Evolutionary conservation across 139 green algal genomes (phyloP).

Genomic region (Chlorella sp.): DNA sequence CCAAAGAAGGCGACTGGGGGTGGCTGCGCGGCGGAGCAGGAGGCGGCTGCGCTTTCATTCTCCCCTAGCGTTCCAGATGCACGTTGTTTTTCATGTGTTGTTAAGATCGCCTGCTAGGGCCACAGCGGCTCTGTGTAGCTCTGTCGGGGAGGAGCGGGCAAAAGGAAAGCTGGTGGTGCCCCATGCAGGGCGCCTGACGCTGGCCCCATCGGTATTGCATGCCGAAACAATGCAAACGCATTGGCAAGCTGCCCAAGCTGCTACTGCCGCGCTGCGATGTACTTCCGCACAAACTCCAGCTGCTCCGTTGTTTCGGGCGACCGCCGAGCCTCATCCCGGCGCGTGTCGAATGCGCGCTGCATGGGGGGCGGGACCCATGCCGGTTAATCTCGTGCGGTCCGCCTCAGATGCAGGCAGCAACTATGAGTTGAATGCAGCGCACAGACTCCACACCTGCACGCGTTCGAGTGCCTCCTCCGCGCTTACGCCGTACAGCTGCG

Average conservation of each 20-base stretch:
- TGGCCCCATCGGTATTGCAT: too few relatives aligned
- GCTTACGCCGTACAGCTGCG: conserved; percentile 52
- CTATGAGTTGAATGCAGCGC: neutral
- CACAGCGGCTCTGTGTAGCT: too few relatives aligned
- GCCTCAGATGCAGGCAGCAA: neutral
- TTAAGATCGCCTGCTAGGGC: too few relatives aligned
- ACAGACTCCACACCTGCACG: conserved; percentile 30
- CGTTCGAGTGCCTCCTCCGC: conserved; percentile 75
- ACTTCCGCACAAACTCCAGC: conserved; percentile 56
- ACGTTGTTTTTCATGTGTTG: too few relatives aligned
- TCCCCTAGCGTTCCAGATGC: too few relatives aligned
- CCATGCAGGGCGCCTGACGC: too few relatives aligned
- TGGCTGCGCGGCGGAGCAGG: too few relatives aligned
- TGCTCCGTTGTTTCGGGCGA: conserved; percentile 76
- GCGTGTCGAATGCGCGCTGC: conserved; percentile 71
- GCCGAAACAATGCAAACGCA: neutral
- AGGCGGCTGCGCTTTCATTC: too few relatives aligned
- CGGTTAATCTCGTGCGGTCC: neutral
- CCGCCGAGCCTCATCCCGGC: conserved; percentile 50
- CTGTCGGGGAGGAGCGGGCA: too few relatives aligned
- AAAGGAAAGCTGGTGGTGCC: too few relatives aligned
- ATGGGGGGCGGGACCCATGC: neutral
- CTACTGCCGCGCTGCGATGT: conserved; percentile 10
- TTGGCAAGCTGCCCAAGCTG: neutral
- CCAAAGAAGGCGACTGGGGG: too few relatives aligned